Percentiles rank a stretch among this genome's conserved stretches.
Conservation (phyloP, 805 yeast genomes). For the Saturnispora silvae region DNA sequence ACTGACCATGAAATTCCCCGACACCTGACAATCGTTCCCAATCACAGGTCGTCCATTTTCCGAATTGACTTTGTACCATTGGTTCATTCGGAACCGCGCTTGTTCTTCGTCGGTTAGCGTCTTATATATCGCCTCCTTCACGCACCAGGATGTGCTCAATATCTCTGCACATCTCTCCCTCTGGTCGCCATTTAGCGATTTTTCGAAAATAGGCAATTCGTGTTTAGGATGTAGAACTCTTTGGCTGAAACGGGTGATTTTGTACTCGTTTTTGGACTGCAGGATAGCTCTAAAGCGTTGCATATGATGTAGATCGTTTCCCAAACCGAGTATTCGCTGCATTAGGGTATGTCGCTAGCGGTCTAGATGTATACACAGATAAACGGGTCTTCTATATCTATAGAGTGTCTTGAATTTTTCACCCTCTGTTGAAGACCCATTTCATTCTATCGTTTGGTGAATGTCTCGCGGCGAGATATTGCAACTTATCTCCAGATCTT, state of each 20-base stretch:
- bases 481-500: constrained; percentile 21
- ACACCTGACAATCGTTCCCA: constrained; percentile 25
- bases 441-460: constrained; percentile 12
- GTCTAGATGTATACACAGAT: no score
- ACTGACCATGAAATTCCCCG: constrained; percentile 42
- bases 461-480: constrained; percentile 15
- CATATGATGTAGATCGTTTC: constrained; percentile 44
- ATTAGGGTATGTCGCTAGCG: constrained; percentile 10
- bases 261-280: constrained; percentile 23
- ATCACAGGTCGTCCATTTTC: constrained; percentile 34
- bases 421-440: constrained; percentile 40
- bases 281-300: constrained; percentile 37
- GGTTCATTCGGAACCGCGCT: constrained; percentile 37
- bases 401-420: constrained; percentile 39
- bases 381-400: constrained; percentile 27
- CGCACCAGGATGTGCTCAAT: constrained; percentile 58
- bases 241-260: constrained; percentile 30
- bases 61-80: constrained; percentile 45
- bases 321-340: constrained; percentile 36
- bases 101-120: constrained; percentile 42
- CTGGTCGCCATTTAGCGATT: constrained; percentile 12
- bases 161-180: constrained; percentile 22
- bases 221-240: constrained; percentile 40
- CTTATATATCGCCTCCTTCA: constrained; percentile 67
- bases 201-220: constrained; percentile 30